Percentiles rank a stretch among this genome's conserved stretches.
Evolutionary conservation across 1,284 basidiomycete species (phyloP).

Genomic region (Lentinula novae-zelandiae): DNA sequence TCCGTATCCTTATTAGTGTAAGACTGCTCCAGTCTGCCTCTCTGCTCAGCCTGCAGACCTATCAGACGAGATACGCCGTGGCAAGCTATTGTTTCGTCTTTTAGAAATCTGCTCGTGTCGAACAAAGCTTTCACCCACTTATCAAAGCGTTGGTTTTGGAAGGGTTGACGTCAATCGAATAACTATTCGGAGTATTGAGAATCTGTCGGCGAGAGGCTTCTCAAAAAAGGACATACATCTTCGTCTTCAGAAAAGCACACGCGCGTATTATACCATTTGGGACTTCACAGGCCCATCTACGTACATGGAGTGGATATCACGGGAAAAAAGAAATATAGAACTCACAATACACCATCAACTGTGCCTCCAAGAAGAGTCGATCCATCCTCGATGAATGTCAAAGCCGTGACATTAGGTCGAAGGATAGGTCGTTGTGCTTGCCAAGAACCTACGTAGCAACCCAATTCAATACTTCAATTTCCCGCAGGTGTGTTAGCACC

Average conservation of each 20-base stretch:
- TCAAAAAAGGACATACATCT: slow-evolving; percentile 43
- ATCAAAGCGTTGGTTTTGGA: slow-evolving; percentile 46
- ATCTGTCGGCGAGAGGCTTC: not conserved
- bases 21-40: slow-evolving; percentile 33
- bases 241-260: slow-evolving; percentile 49
- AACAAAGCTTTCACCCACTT: slow-evolving; percentile 26
- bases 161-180: slow-evolving; percentile 45
- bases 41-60: slow-evolving; percentile 40
- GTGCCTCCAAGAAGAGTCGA: slow-evolving; percentile 62
- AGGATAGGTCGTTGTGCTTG: slow-evolving; percentile 53
- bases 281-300: slow-evolving; percentile 60
- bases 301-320: not conserved
- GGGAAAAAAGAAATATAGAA: too few species aligned
- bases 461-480: not conserved
- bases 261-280: slow-evolving; percentile 60
- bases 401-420: slow-evolving; percentile 55
- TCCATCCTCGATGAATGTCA: slow-evolving; percentile 60
- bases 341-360: slow-evolving; percentile 62
- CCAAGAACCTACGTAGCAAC: slow-evolving; percentile 44
- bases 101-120: slow-evolving; percentile 36
- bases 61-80: slow-evolving; percentile 46
- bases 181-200: not conserved
- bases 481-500: slow-evolving; percentile 6
- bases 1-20: slow-evolving; percentile 8
- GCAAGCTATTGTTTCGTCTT: slow-evolving; percentile 39